Conservation (phyloP, 2,329 filamentous ascomycete species). For the Graphilbum fragrans region DNA sequence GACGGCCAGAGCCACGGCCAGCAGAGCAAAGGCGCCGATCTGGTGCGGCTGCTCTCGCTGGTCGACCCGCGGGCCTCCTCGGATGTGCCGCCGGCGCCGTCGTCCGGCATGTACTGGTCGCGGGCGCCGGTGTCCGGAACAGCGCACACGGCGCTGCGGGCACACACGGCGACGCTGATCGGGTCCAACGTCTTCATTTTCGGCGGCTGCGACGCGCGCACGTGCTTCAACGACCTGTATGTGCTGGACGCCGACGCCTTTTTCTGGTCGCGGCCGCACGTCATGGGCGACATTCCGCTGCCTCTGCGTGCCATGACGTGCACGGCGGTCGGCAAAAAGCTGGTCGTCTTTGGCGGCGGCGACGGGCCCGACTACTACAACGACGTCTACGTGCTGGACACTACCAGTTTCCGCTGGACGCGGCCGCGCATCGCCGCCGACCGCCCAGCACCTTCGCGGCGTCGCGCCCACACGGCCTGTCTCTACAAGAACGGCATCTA, state of each 20-base stretch:
- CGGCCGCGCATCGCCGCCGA: conserved; percentile 49
- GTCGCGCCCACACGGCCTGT: conserved; percentile 58
- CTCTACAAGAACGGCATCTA: conserved; percentile 60
- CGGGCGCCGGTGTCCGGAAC: conserved; percentile 51
- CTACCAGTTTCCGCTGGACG: conserved; percentile 55
- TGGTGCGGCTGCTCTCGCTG: conserved; percentile 43
- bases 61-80: conserved; percentile 42
- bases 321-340: conserved; percentile 56
- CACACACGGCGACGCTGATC: conserved; percentile 54
- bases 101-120: conserved; percentile 64
- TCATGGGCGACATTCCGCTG: conserved; percentile 51
- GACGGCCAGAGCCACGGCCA: neutral
- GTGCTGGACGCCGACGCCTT: conserved; percentile 59
- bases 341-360: conserved; percentile 58
- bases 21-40: conserved; percentile 19
- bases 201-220: conserved; percentile 53
- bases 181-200: conserved; percentile 58
- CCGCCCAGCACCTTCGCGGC: conserved; percentile 40
- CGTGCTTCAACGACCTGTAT: conserved; percentile 59
- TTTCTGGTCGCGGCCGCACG: conserved; percentile 54
- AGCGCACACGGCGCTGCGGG: conserved; percentile 48
- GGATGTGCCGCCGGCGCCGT: conserved; percentile 49
- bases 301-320: conserved; percentile 61
- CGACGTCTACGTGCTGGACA: conserved; percentile 61
- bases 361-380: conserved; percentile 62